phyloP scores from a whole-genome alignment of 1,284 basidiomycete genomes.

The Cutaneotrichosporon sp. region DNA sequence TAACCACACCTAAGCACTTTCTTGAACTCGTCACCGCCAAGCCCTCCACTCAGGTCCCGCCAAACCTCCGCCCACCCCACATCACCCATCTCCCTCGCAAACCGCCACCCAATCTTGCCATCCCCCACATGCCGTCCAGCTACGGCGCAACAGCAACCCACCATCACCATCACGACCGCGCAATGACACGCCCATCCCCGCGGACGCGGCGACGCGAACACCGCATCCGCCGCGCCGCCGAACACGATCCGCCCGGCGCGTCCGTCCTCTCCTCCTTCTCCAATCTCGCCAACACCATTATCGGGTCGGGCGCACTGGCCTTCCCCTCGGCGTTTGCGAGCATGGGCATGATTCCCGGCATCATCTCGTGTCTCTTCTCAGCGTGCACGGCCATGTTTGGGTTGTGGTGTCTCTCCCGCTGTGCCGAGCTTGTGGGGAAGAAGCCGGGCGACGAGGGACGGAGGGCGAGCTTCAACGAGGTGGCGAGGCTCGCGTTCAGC shows the following conservation, averaged over 20 bases:
- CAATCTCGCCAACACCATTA: conserved; percentile 79
- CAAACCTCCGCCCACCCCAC: background rate
- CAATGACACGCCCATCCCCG: conserved; percentile 1
- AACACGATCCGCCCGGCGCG: conserved; percentile 13
- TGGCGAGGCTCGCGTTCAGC: conserved; percentile 74
- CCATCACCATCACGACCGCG: background rate
- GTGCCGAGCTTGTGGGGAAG: conserved; percentile 65
- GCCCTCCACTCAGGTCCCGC: conserved; percentile 2
- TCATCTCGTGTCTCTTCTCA: conserved; percentile 81
- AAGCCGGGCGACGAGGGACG: conserved; percentile 49
- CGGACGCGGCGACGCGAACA: conserved; percentile 5
- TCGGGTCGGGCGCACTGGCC: conserved; percentile 69
- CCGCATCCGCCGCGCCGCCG: conserved; percentile 8
- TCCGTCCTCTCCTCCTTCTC: conserved; percentile 30
- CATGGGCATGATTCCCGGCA: conserved; percentile 76
- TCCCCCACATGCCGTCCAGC: background rate
- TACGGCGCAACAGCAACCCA: background rate
- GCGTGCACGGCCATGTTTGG: conserved; percentile 77
- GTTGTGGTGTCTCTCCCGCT: conserved; percentile 79
- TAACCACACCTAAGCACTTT: too few species aligned
- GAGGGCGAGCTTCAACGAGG: conserved; percentile 78
- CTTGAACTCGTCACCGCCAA: background rate
- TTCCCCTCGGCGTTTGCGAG: conserved; percentile 69
- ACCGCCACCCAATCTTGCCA: background rate
- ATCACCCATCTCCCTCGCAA: background rate